Percentiles rank a stretch among this genome's conserved stretches.
phyloP scores from a whole-genome alignment of 257 asterid genomes.

The Mentha longifolia region DNA sequence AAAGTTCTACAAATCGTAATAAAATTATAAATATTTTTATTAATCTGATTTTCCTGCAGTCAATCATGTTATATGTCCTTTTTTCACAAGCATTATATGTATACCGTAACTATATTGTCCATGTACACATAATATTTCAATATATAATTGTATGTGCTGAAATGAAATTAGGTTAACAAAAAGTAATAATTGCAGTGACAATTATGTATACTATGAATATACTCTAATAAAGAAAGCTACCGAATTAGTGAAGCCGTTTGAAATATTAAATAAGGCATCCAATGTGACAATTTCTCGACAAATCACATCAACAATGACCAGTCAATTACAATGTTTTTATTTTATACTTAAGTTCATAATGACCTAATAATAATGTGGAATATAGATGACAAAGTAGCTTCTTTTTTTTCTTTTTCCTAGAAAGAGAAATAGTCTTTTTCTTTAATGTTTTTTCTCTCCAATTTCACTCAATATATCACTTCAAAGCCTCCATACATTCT shows the following conservation, averaged over 20 bases:
- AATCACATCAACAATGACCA: conserved; percentile 12
- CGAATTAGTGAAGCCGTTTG: neutral
- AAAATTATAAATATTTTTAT: too few relatives aligned
- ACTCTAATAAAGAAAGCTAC: neutral
- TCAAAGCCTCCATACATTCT: too few relatives aligned
- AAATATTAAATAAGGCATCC: conserved; percentile 15
- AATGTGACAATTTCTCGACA: conserved; percentile 8
- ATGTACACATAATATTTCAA: too few relatives aligned
- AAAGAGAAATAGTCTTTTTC: too few relatives aligned
- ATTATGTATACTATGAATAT: neutral
- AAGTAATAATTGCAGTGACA: conserved; percentile 1
- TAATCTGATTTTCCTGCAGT: too few relatives aligned
- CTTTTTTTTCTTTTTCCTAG: neutral
- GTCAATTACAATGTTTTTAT: conserved; percentile 6
- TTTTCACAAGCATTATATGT: too few relatives aligned
- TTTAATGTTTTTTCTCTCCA: too few relatives aligned
- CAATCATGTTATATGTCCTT: too few relatives aligned
- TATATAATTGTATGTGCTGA: too few relatives aligned
- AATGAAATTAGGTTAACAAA: neutral
- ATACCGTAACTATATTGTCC: too few relatives aligned
- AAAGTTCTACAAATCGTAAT: too few relatives aligned
- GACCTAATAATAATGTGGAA: neutral
- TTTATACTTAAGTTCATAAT: neutral
- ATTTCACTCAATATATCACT: too few relatives aligned
- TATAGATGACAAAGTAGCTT: neutral